phyloP scores from a whole-genome alignment of 805 yeast genomes.

The Jamesozyma gamospora region DNA sequence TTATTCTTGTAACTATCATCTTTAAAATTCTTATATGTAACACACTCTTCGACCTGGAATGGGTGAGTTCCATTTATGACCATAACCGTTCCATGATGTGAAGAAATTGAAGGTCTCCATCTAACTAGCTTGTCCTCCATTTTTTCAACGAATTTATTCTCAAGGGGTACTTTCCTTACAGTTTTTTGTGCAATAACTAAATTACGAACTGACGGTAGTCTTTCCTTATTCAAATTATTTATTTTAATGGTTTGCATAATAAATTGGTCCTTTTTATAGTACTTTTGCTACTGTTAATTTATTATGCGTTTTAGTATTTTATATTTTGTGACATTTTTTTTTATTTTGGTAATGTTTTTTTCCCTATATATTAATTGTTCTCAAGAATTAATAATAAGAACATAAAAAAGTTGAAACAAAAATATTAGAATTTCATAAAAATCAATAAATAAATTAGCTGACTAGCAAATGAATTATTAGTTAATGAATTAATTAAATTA shows the following conservation, averaged over 20 bases:
- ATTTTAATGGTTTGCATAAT: too few species aligned
- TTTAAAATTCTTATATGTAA: background rate
- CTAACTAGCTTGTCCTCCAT: constrained; percentile 24
- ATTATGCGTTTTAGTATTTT: too few species aligned
- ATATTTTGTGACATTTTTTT: background rate
- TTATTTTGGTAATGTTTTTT: background rate
- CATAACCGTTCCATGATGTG: constrained; percentile 17
- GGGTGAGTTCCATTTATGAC: constrained; percentile 24
- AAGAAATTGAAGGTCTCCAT: constrained; percentile 22
- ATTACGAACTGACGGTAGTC: constrained; percentile 16
- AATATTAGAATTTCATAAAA: too few species aligned
- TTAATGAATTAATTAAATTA: too few species aligned
- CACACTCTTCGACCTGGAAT: constrained; percentile 10
- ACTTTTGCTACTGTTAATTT: too few species aligned
- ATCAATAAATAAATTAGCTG: too few species aligned
- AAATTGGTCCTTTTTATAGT: too few species aligned
- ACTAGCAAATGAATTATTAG: too few species aligned
- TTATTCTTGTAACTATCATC: background rate
- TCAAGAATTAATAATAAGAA: too few species aligned
- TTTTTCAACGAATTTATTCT: constrained; percentile 13
- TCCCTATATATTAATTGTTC: too few species aligned
- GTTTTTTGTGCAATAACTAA: constrained; percentile 22
- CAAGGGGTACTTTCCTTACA: constrained; percentile 9
- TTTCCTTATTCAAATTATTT: constrained; percentile 8
- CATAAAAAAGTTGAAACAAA: too few species aligned